A percentile compares a stretch with the other conserved stretches of the same genome.
These are phyloP conservation scores for Vicia sativa DNA, from an alignment of 306 rosid species.

Conservation along the genomic window DNA sequence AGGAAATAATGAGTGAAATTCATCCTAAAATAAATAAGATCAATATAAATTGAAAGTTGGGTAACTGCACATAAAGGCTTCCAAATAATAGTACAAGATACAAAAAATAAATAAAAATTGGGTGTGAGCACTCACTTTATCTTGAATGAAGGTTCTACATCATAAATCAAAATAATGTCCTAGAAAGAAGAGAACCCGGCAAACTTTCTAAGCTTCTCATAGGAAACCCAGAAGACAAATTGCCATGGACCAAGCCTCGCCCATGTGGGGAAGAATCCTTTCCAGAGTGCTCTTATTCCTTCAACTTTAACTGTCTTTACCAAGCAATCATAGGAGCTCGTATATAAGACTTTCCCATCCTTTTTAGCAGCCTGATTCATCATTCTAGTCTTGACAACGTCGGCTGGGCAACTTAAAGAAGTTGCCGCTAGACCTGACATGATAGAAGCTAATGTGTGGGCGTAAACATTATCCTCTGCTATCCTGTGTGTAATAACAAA, in stretches of 20 bases:
- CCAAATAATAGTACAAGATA: slow-evolving; percentile 5
- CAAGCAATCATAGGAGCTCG: slow-evolving; percentile 71
- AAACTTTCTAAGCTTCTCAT: slow-evolving; percentile 77
- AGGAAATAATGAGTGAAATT: not conserved
- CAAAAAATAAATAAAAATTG: not conserved
- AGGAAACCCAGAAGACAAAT: slow-evolving; percentile 92
- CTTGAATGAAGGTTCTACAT: slow-evolving; percentile 28
- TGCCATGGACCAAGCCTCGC: slow-evolving; percentile 96
- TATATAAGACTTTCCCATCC: slow-evolving; percentile 58
- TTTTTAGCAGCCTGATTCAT: slow-evolving; percentile 65
- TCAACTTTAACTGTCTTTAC: slow-evolving; percentile 78
- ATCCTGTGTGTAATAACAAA: slow-evolving; percentile 60
- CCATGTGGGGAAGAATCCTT: slow-evolving; percentile 95
- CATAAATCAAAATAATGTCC: slow-evolving; percentile 23
- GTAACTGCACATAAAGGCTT: not conserved
- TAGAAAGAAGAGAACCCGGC: slow-evolving; percentile 84
- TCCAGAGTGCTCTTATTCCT: slow-evolving; percentile 84
- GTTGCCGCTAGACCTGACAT: slow-evolving; percentile 82
- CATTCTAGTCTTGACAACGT: slow-evolving; percentile 93
- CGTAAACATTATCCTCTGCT: slow-evolving; percentile 66
- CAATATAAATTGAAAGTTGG: slow-evolving; percentile 1
- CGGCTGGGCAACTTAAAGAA: slow-evolving; percentile 88
- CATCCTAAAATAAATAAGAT: not conserved
- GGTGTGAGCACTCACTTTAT: slow-evolving; percentile 24
- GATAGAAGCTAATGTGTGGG: slow-evolving; percentile 77